phyloP scores from a whole-genome alignment of 2,329 filamentous ascomycete species.

The Fusarium napiforme region DNA sequence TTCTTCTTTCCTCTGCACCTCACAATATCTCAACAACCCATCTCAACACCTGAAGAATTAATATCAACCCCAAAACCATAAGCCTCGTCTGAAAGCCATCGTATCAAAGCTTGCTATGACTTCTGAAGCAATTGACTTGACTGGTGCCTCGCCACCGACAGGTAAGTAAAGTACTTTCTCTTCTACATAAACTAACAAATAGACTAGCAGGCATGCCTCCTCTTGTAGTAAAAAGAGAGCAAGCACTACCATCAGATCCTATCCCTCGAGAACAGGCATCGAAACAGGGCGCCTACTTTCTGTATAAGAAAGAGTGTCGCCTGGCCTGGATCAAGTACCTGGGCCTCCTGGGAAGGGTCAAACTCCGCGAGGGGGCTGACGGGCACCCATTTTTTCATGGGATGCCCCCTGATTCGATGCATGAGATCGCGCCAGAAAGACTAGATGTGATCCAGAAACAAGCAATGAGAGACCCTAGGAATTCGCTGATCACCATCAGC shows the following conservation, averaged over 20 bases:
- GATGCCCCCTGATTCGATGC: neutral
- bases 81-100: neutral
- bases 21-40: neutral
- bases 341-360: neutral
- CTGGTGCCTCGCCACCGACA: neutral
- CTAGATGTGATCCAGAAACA: neutral
- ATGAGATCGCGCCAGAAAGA: neutral
- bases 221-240: fast-evolving
- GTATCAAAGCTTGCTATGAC: neutral
- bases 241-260: fast-evolving
- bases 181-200: neutral
- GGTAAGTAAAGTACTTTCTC: neutral
- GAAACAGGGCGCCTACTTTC: neutral
- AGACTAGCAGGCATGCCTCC: neutral
- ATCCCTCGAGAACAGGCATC: neutral
- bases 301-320: constrained; percentile 2
- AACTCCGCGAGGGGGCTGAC: neutral
- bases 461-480: neutral
- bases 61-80: neutral
- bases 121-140: neutral
- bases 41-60: neutral
- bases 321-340: constrained; percentile 5
- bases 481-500: neutral
- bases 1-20: neutral
- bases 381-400: neutral